Percentiles rank a stretch among this genome's conserved stretches.
Evolutionary conservation across 2,329 filamentous ascomycete genomes (phyloP).

Genomic region (Diatrype stigma): DNA sequence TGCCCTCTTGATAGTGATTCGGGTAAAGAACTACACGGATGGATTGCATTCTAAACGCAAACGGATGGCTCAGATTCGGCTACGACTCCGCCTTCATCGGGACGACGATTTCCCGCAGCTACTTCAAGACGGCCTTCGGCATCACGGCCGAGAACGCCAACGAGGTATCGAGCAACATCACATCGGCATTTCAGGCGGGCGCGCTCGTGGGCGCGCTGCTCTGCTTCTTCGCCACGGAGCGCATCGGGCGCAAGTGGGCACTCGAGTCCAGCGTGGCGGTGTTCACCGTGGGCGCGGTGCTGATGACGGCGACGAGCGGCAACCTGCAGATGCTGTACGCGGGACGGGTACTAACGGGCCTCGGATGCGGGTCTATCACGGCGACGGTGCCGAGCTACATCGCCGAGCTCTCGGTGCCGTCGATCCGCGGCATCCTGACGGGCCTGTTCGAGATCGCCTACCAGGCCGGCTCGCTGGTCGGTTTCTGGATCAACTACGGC

Average conservation of each 20-base stretch:
- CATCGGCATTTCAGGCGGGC: slow-evolving; percentile 44
- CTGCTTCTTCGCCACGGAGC: slow-evolving; percentile 43
- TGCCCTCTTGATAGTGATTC: too few species aligned
- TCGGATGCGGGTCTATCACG: slow-evolving; percentile 53
- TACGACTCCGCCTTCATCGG: slow-evolving; percentile 53
- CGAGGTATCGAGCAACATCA: slow-evolving; percentile 43
- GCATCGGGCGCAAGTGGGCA: slow-evolving; percentile 46
- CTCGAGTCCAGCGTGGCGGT: slow-evolving; percentile 41
- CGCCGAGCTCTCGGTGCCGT: slow-evolving; percentile 56
- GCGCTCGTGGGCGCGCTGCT: slow-evolving; percentile 50
- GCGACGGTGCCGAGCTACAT: slow-evolving; percentile 61
- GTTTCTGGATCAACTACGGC: slow-evolving; percentile 48
- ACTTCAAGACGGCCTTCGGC: slow-evolving; percentile 43
- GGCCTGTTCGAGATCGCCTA: slow-evolving; percentile 51
- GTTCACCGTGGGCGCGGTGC: slow-evolving; percentile 40
- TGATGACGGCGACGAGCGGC: slow-evolving; percentile 37
- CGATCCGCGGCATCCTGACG: slow-evolving; percentile 54
- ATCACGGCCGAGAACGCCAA: slow-evolving; percentile 32
- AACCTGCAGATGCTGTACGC: slow-evolving; percentile 46
- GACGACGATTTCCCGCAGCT: slow-evolving; percentile 46
- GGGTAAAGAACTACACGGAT: too few species aligned
- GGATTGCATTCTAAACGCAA: slow-evolving; percentile 1
- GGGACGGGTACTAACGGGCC: slow-evolving; percentile 53
- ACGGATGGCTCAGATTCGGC: slow-evolving; percentile 35
- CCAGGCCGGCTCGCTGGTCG: slow-evolving; percentile 47